These are phyloP conservation scores for Elongisporangium undulatum DNA, from an alignment of 352 stramenopile genomes.

Conservation along the genomic window DNA sequence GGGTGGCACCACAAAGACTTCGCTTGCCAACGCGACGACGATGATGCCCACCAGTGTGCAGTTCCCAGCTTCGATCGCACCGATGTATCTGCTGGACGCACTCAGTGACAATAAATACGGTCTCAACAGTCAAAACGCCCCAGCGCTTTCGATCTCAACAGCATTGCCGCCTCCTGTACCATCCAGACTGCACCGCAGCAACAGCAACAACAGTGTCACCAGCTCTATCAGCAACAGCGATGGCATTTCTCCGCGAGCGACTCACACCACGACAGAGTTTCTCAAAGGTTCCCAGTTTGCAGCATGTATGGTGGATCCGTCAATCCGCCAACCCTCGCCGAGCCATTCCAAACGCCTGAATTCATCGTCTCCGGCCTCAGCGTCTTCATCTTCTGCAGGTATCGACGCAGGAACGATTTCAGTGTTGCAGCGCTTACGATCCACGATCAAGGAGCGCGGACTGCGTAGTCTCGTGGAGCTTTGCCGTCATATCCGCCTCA, in stretches of 20 bases:
- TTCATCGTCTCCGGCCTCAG: not conserved
- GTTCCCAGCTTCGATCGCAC: constrained; percentile 6
- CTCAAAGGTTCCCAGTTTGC: constrained; percentile 66
- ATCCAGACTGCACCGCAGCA: constrained; percentile 13
- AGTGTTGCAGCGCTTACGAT: constrained; percentile 45
- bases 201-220: constrained; percentile 9
- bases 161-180: constrained; percentile 14
- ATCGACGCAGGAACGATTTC: constrained; percentile 55
- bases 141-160: constrained; percentile 25
- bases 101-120: constrained; percentile 37
- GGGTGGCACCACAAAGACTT: constrained; percentile 37
- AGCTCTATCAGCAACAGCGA: constrained; percentile 6
- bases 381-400: constrained; percentile 7
- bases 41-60: constrained; percentile 7
- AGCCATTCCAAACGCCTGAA: constrained; percentile 7
- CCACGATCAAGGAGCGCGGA: constrained; percentile 43
- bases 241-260: constrained; percentile 26
- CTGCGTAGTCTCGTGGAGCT: constrained; percentile 62
- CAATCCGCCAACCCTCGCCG: constrained; percentile 18
- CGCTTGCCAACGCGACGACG: constrained; percentile 29
- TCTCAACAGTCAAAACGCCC: constrained; percentile 7
- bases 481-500: constrained; percentile 58
- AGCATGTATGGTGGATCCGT: constrained; percentile 51
- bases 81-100: constrained; percentile 50
- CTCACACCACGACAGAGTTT: constrained; percentile 52